These are phyloP conservation scores for Aspergillus japonicus DNA, from an alignment of 2,329 filamentous ascomycete species.

Conservation along the genomic window DNA sequence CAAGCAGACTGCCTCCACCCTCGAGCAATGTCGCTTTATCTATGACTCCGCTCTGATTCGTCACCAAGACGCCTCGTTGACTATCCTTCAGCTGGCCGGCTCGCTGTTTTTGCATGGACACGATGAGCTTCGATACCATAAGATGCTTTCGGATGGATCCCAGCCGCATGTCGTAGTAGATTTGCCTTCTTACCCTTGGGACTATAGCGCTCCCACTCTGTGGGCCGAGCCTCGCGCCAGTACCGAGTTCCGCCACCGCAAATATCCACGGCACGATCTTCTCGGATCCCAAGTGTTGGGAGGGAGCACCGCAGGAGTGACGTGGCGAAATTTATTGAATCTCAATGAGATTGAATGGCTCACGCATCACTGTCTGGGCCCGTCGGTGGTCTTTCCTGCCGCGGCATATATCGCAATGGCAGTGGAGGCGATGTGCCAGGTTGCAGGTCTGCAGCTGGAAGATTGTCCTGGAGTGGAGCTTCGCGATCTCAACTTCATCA, in stretches of 20 bases:
- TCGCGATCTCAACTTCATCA: not conserved
- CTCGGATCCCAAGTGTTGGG: slow-evolving; percentile 20
- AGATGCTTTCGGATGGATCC: not conserved
- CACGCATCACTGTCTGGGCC: slow-evolving; percentile 25
- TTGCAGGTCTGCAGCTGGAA: slow-evolving; percentile 1
- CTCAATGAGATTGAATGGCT: slow-evolving; percentile 30
- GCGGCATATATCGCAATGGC: slow-evolving; percentile 31
- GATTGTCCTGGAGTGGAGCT: not conserved
- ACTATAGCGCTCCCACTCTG: slow-evolving; percentile 15
- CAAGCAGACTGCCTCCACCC: not conserved
- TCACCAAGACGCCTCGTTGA: not conserved
- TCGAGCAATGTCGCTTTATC: not conserved
- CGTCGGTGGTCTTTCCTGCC: slow-evolving; percentile 26
- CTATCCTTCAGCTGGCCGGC: not conserved
- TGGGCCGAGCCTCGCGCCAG: slow-evolving; percentile 26
- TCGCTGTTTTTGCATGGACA: not conserved
- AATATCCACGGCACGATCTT: slow-evolving; percentile 21
- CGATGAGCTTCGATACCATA: not conserved
- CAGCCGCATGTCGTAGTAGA: slow-evolving; percentile 15
- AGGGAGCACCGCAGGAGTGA: slow-evolving; percentile 7
- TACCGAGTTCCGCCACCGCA: slow-evolving; percentile 16
- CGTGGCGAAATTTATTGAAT: slow-evolving; percentile 31
- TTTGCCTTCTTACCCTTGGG: slow-evolving; percentile 28
- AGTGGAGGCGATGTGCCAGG: slow-evolving; percentile 25
- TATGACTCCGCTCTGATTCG: not conserved